Evolutionary conservation across 2,329 filamentous ascomycete genomes (phyloP), one percentile per base, ranked within the genome.

Genomic region (Monosporascus sp.): DNA sequence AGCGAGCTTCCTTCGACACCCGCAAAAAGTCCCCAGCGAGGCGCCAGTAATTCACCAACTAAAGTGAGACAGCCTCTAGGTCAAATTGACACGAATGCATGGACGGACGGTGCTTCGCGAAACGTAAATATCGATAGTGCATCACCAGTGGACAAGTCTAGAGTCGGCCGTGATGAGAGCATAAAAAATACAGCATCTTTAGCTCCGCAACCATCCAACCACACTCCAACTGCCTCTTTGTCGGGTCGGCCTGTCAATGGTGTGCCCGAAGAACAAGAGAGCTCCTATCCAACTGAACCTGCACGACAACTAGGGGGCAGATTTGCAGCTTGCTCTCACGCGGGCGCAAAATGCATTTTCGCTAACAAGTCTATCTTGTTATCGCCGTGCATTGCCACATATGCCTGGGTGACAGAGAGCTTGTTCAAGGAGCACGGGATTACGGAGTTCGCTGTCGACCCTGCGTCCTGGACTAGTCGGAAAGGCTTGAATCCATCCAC

Each of bases 341-440:
- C 64, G 8, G 65, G 66, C 5, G 43, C 58, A 0, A 52, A 64
- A 8, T 82, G 79, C 54, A 61, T 65, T 1, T 60, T 82, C 22
- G 58, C 62, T 0, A 66, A 64, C 17, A 68, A 59, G 37, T 62
- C 65, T 0, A 59, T 82, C 34, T 56, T 82, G 2, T 62, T 81
- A 2, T 69, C 75, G 0, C 72, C 73, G 0, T 74, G 70, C 49
- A 70, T 80, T 17, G 62, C 73, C 14, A 53, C 61, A 2, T 67
- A 68, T 9, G 66, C 67, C 0, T 66, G 66, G 58, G 61, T 76
- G 6, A 69, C 69, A 0, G 68, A 73, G 1, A 62, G 68, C 22
- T 61, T 81, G 0, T 64, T 81, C 1, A 55, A 58, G 1, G 61
- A 61, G 0, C 80, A 82, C 43, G 77, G 77, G 1, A 64, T 80